Evolutionary conservation across 805 yeast species (phyloP).

Genomic region (Pichia rugopelliculosa): DNA sequence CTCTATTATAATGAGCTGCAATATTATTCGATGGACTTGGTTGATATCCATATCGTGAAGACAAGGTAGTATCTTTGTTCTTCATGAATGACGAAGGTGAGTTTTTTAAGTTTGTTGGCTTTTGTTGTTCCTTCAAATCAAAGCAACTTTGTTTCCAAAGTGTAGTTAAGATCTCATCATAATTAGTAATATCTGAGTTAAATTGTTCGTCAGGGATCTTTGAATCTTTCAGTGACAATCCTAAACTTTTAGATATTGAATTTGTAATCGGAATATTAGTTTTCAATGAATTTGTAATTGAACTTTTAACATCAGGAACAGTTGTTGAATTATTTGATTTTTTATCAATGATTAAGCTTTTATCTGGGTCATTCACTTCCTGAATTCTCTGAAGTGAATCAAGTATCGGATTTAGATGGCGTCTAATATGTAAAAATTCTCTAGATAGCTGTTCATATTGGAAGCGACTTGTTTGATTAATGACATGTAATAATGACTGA

Average conservation of each 20-base stretch:
- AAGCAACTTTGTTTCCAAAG: slow-evolving; percentile 13
- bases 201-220: slow-evolving; percentile 1
- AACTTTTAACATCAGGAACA: background rate
- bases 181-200: slow-evolving; percentile 3
- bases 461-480: slow-evolving; percentile 46
- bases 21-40: background rate
- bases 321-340: background rate
- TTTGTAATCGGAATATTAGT: background rate
- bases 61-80: background rate
- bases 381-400: slow-evolving; percentile 52
- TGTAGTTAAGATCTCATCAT: slow-evolving; percentile 4
- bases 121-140: background rate
- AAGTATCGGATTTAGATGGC: slow-evolving; percentile 63
- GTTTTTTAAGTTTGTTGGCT: background rate
- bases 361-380: background rate
- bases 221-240: background rate
- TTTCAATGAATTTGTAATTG: background rate
- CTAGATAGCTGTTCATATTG: slow-evolving; percentile 73
- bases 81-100: background rate
- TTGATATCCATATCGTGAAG: slow-evolving; percentile 3
- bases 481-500: slow-evolving; percentile 20
- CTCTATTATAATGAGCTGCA: background rate
- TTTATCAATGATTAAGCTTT: background rate
- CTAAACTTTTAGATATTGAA: slow-evolving; percentile 4
- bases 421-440: slow-evolving; percentile 61